These are phyloP conservation scores for Kwoniella newhampshirensis DNA, from an alignment of 768 basidiomycete genomes.

Conservation along the genomic window DNA sequence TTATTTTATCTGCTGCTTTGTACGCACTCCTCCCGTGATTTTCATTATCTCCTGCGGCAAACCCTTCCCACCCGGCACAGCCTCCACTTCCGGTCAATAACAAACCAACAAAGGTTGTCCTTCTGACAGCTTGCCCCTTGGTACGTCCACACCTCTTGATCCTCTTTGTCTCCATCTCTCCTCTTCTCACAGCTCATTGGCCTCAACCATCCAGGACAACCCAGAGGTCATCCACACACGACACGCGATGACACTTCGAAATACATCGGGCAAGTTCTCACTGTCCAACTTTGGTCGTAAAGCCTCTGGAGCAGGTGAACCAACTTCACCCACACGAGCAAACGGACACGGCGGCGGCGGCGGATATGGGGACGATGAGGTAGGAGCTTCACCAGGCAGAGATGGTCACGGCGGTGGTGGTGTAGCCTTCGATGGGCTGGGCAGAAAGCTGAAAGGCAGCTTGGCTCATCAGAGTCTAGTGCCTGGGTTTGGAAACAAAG, in stretches of 20 bases:
- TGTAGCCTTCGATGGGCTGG: conserved; percentile 23
- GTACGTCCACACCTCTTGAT: not conserved
- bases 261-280: conserved; percentile 40
- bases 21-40: too few relatives aligned
- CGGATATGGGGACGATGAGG: conserved; percentile 16
- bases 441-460: conserved; percentile 60
- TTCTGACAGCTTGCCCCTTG: not conserved
- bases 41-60: too few relatives aligned
- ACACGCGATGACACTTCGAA: conserved; percentile 24
- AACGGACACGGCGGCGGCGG: conserved; percentile 14
- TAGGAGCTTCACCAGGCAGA: conserved; percentile 4
- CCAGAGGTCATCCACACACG: not conserved
- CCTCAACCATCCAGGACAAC: too few relatives aligned
- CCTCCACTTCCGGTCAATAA: conserved; percentile 12
- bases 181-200: too few relatives aligned
- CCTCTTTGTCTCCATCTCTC: conserved; percentile 1
- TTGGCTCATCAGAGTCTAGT: conserved; percentile 80
- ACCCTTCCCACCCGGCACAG: not conserved
- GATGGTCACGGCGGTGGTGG: conserved; percentile 20
- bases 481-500: conserved; percentile 70
- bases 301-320: conserved; percentile 13
- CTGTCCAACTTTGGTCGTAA: conserved; percentile 32
- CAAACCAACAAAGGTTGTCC: not conserved
- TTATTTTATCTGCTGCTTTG: too few relatives aligned
- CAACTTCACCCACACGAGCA: conserved; percentile 14